Percentiles rank a stretch among this genome's conserved stretches.
phyloP scores from a whole-genome alignment of 139 green algal genomes.

The Axilococcus clingmanii region DNA sequence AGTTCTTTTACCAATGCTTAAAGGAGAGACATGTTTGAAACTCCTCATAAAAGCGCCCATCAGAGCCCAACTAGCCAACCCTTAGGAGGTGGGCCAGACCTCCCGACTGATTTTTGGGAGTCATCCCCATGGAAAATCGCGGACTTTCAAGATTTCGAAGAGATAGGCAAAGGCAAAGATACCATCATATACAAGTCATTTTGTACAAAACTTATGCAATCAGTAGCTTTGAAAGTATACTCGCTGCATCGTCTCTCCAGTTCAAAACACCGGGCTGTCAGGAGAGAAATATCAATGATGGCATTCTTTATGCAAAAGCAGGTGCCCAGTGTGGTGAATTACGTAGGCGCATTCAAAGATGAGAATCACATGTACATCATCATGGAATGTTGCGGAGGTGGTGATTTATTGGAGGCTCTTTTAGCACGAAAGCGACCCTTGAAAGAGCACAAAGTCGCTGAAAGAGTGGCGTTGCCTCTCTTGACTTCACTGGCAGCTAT shows the following conservation, averaged over 20 bases:
- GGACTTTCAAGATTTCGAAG: background rate
- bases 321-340: slow-evolving; percentile 38
- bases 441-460: slow-evolving; percentile 33
- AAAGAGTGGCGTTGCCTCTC: slow-evolving; percentile 37
- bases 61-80: too few species aligned
- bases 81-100: too few species aligned
- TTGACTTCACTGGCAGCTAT: slow-evolving; percentile 38
- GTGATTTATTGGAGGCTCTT: slow-evolving; percentile 58
- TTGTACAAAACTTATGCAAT: too few species aligned
- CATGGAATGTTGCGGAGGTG: slow-evolving; percentile 57
- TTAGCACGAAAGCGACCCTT: slow-evolving; percentile 46
- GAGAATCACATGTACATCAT: slow-evolving; percentile 51
- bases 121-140: background rate
- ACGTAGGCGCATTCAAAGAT: slow-evolving; percentile 53
- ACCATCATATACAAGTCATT: slow-evolving; percentile 1
- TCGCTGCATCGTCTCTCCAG: slow-evolving; percentile 29
- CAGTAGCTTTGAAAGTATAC: slow-evolving; percentile 53
- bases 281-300: slow-evolving; percentile 63
- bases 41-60: too few species aligned
- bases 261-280: slow-evolving; percentile 50
- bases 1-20: too few species aligned
- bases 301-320: slow-evolving; percentile 49
- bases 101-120: too few species aligned
- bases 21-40: too few species aligned
- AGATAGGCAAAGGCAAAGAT: slow-evolving; percentile 1